Evolutionary conservation across 345 rosid genomes (phyloP).

Genomic region (Melaleuca alternifolia): DNA sequence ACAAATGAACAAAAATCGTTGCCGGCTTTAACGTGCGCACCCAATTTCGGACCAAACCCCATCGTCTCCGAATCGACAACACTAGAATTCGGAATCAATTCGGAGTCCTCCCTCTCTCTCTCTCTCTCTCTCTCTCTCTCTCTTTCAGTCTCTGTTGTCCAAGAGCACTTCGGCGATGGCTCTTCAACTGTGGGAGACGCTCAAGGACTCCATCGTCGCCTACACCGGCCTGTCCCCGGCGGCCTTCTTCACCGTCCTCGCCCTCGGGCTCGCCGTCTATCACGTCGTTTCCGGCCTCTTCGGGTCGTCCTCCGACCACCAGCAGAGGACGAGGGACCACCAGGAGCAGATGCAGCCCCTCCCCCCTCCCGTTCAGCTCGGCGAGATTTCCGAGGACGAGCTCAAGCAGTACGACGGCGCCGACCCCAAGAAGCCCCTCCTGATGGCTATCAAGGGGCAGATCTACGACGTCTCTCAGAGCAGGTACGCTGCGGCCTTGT

Average conservation of each 20-base stretch:
- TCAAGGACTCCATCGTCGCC: slow-evolving; percentile 65
- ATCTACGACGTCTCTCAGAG: slow-evolving; percentile 97
- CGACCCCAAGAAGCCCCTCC: slow-evolving; percentile 79
- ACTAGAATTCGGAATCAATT: neutral
- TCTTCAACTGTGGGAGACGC: slow-evolving; percentile 76
- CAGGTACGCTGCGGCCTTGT: slow-evolving; percentile 33
- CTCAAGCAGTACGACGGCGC: slow-evolving; percentile 76
- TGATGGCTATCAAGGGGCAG: slow-evolving; percentile 99
- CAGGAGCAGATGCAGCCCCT: slow-evolving; percentile 62
- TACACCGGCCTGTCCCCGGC: slow-evolving; percentile 92
- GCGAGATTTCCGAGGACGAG: slow-evolving; percentile 79
- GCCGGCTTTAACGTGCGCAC: neutral
- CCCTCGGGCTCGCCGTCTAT: slow-evolving; percentile 61
- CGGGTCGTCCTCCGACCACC: slow-evolving; percentile 33
- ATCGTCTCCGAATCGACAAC: neutral
- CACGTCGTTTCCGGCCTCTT: slow-evolving; percentile 56
- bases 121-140: neutral
- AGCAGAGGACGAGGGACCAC: slow-evolving; percentile 24
- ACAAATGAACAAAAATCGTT: neutral
- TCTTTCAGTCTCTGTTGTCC: neutral
- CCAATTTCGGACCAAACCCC: neutral
- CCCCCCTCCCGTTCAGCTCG: slow-evolving; percentile 84
- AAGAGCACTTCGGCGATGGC: slow-evolving; percentile 32
- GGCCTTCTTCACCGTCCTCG: slow-evolving; percentile 62
- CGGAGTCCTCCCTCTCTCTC: neutral